A percentile compares a stretch with the other conserved stretches of the same genome.
phyloP scores from a whole-genome alignment of 2,329 filamentous ascomycete species.

The Zopfia rhizophila region DNA sequence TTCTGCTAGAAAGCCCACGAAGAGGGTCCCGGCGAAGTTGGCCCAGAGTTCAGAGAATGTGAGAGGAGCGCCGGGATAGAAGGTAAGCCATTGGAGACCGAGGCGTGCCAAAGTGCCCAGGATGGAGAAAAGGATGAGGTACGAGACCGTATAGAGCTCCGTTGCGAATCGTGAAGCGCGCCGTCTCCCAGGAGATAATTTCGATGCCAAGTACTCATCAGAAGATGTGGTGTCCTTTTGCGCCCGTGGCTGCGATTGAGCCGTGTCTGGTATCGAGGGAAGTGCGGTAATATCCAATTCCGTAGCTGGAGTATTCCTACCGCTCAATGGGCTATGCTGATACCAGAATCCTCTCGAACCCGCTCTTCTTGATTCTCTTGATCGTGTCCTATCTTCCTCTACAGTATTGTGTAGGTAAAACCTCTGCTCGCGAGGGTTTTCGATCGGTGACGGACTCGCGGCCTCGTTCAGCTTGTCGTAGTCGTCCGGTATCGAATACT shows the following conservation, averaged over 20 bases:
- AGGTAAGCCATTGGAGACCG: constrained; percentile 81
- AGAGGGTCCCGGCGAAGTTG: constrained; percentile 81
- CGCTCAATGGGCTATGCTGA: constrained; percentile 13
- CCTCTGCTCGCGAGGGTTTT: constrained; percentile 45
- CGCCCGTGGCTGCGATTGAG: neutral
- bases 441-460: constrained; percentile 54
- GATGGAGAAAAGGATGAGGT: constrained; percentile 86
- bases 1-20: constrained; percentile 88
- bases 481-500: constrained; percentile 5
- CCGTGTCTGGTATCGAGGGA: constrained; percentile 29
- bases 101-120: constrained; percentile 85
- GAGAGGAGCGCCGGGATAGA: constrained; percentile 80
- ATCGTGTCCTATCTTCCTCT: constrained; percentile 44
- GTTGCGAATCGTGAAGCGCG: constrained; percentile 46
- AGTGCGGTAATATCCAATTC: constrained; percentile 42
- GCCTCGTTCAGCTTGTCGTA: constrained; percentile 39
- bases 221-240: constrained; percentile 8
- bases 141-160: constrained; percentile 73
- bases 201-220: constrained; percentile 21
- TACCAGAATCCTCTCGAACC: constrained; percentile 15
- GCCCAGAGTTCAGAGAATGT: constrained; percentile 84
- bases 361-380: constrained; percentile 1
- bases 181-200: constrained; percentile 21
- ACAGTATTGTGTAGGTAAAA: constrained; percentile 49
- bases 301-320: constrained; percentile 23